Conservation (phyloP, 805 yeast species). For the Metschnikowia baotianmanensis region DNA sequence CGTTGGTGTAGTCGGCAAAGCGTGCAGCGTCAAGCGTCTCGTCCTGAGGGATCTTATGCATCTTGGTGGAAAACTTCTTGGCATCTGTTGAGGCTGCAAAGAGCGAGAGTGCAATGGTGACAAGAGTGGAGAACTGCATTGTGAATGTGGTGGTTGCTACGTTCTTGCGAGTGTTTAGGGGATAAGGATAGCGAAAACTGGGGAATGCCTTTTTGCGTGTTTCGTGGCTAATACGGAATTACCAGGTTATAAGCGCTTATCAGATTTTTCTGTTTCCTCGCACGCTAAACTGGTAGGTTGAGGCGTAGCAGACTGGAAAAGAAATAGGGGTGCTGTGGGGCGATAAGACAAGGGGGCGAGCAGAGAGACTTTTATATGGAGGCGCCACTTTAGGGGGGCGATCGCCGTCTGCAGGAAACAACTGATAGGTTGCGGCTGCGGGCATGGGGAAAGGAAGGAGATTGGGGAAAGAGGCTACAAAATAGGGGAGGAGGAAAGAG, state of each 20-base stretch:
- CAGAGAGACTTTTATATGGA: conserved; percentile 5
- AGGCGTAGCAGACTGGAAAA: conserved; percentile 9
- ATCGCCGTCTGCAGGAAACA: no score
- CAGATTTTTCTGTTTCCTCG: conserved; percentile 1
- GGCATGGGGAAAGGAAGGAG: no score
- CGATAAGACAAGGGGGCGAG: conserved; percentile 14
- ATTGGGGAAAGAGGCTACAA: no score
- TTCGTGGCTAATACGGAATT: no score
- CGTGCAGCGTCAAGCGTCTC: conserved; percentile 52
- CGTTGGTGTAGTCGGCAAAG: conserved; percentile 52
- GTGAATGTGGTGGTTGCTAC: conserved; percentile 1
- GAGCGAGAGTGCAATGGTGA: conserved; percentile 42
- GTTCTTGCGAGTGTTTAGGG: neutral
- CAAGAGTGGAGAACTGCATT: conserved; percentile 39
- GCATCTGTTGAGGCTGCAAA: conserved; percentile 43
- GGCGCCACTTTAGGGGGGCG: neutral
- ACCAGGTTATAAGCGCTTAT: neutral
- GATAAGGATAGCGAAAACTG: no score
- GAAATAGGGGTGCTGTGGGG: conserved; percentile 6
- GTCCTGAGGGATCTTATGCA: conserved; percentile 56
- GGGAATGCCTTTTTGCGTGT: neutral
- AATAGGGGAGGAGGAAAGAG: no score
- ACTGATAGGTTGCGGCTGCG: neutral
- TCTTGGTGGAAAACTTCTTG: conserved; percentile 52
- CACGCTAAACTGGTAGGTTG: conserved; percentile 1